Percentiles rank a stretch among this genome's conserved stretches.
These are phyloP conservation scores for Sanghuangporus weigelae DNA, from an alignment of 1,284 basidiomycete genomes.

Conservation along the genomic window DNA sequence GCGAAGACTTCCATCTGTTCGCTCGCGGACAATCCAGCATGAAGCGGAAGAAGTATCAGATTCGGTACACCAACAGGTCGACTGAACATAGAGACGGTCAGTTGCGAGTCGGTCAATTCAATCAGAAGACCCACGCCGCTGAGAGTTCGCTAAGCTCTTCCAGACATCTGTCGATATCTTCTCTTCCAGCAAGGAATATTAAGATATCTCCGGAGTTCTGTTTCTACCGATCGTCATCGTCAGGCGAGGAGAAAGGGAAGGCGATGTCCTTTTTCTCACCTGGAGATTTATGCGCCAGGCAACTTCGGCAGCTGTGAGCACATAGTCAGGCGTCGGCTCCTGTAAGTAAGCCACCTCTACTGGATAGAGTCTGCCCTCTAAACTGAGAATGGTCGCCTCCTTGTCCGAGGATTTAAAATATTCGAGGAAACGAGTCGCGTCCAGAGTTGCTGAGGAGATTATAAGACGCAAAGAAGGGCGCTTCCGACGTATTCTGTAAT, in stretches of 20 bases:
- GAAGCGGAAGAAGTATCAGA: slow-evolving; percentile 72
- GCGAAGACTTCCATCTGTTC: slow-evolving; percentile 88
- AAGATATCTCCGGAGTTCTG: slow-evolving; percentile 81
- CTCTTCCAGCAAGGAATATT: slow-evolving; percentile 93
- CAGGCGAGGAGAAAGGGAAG: not conserved
- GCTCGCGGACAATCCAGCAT: slow-evolving; percentile 81
- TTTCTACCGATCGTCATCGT: slow-evolving; percentile 1
- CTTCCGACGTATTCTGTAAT: slow-evolving; percentile 76
- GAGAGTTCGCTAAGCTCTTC: slow-evolving; percentile 78
- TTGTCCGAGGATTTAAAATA: slow-evolving; percentile 70
- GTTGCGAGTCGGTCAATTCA: not conserved
- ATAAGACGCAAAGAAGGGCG: slow-evolving; percentile 86
- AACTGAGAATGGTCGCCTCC: slow-evolving; percentile 75
- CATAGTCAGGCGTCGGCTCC: slow-evolving; percentile 76
- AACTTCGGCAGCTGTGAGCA: slow-evolving; percentile 77
- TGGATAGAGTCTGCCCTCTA: slow-evolving; percentile 91
- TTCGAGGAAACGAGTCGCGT: slow-evolving; percentile 82
- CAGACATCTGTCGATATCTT: slow-evolving; percentile 90
- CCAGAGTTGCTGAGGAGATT: slow-evolving; percentile 93
- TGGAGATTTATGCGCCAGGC: slow-evolving; percentile 84
- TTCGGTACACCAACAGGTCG: slow-evolving; percentile 58
- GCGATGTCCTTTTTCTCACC: slow-evolving; percentile 36
- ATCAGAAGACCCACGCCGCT: slow-evolving; percentile 53
- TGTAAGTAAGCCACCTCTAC: slow-evolving; percentile 79
- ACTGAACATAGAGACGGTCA: slow-evolving; percentile 33